phyloP scores from a whole-genome alignment of 768 basidiomycete genomes.

The Epithele typhae region DNA sequence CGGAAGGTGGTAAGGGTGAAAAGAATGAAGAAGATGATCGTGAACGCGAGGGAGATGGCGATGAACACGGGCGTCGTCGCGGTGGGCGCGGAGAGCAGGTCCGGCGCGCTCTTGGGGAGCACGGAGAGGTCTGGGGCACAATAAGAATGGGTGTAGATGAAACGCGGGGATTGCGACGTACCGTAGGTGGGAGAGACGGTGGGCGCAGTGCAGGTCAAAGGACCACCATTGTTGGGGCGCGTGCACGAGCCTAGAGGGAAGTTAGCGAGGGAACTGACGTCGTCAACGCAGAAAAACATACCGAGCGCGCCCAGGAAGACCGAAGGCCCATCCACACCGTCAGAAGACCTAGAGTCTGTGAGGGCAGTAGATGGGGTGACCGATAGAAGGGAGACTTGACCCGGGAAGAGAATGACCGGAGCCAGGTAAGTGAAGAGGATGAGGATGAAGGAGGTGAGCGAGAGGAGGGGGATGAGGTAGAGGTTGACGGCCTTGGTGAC shows the following conservation, averaged over 20 bases:
- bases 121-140: constrained; percentile 52
- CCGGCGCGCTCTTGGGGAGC: constrained; percentile 54
- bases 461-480: constrained; percentile 63
- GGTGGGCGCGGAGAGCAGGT: constrained; percentile 55
- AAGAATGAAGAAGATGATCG: constrained; percentile 57
- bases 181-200: constrained; percentile 59
- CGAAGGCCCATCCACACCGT: constrained; percentile 58
- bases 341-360: constrained; percentile 26
- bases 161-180: constrained; percentile 25
- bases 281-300: constrained; percentile 28
- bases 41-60: constrained; percentile 52
- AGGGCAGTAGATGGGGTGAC: constrained; percentile 53
- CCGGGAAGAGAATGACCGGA: constrained; percentile 54
- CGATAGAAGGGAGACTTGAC: constrained; percentile 58
- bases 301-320: constrained; percentile 65
- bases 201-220: constrained; percentile 51
- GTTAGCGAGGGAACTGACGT: neutral
- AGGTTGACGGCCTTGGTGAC: constrained; percentile 65
- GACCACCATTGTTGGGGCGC: constrained; percentile 42
- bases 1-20: constrained; percentile 67
- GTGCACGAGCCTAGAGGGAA: constrained; percentile 59
- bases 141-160: neutral
- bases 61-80: constrained; percentile 60
- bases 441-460: constrained; percentile 62
- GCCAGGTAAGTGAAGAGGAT: constrained; percentile 66